A percentile compares a stretch with the other conserved stretches of the same genome.
phyloP scores from a whole-genome alignment of 306 rosid genomes.

The Lathyrus aphaca region DNA sequence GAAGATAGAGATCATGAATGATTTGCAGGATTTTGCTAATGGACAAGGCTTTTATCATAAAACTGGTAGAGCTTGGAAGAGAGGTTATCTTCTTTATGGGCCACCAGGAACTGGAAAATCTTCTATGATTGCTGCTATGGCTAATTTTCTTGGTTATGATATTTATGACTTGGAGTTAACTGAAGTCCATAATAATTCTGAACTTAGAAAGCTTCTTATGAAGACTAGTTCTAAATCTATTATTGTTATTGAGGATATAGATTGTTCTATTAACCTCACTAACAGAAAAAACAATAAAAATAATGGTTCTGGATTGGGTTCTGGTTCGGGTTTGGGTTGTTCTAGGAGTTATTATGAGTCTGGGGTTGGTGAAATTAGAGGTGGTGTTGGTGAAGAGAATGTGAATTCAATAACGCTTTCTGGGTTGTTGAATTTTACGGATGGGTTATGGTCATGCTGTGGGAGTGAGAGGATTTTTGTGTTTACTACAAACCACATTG shows the following conservation, averaged over 20 bases:
- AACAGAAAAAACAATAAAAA: constrained; percentile 52
- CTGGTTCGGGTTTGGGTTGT: neutral
- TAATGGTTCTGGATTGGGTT: neutral
- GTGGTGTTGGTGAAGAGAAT: constrained; percentile 53
- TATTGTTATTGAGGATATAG: constrained; percentile 91
- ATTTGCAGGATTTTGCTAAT: constrained; percentile 71
- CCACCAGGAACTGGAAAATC: constrained; percentile 97
- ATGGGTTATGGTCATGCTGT: constrained; percentile 97
- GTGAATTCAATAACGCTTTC: constrained; percentile 83
- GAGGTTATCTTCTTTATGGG: constrained; percentile 88
- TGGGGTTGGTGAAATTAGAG: constrained; percentile 38
- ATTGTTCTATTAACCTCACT: constrained; percentile 72
- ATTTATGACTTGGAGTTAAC: constrained; percentile 90
- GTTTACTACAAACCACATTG: constrained; percentile 92
- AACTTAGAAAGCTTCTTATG: constrained; percentile 83
- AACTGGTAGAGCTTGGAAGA: constrained; percentile 94
- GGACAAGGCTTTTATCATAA: constrained; percentile 83
- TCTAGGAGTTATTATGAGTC: constrained; percentile 46
- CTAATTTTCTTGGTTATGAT: constrained; percentile 82
- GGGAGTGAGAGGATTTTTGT: constrained; percentile 97
- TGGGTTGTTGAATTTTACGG: constrained; percentile 87
- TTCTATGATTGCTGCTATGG: constrained; percentile 98
- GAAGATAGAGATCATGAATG: constrained; percentile 76
- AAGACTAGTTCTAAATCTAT: constrained; percentile 89
- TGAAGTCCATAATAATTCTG: constrained; percentile 88